Evolutionary conservation across 768 basidiomycete species (phyloP).

Genomic region (Leccinum fibrillosum): DNA sequence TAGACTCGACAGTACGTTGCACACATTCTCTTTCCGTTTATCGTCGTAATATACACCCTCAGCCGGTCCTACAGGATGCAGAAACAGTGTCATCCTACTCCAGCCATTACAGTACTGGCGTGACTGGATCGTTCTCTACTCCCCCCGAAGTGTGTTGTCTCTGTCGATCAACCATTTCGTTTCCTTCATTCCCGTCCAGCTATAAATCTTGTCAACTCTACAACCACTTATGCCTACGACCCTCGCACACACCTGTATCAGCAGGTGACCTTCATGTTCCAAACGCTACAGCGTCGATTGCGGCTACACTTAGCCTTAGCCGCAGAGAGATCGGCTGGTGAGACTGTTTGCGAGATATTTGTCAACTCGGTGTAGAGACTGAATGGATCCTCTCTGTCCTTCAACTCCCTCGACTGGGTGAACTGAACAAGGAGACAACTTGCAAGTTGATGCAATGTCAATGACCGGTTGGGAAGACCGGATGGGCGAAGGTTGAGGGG

Average conservation of each 20-base stretch:
- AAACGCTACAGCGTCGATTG: constrained; percentile 59
- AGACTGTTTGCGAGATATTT: too few relatives aligned
- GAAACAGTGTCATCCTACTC: constrained; percentile 76
- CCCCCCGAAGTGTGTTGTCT: constrained; percentile 62
- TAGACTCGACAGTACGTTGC: constrained; percentile 58
- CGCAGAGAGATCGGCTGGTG: too few relatives aligned
- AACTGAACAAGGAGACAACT: too few relatives aligned
- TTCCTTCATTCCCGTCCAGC: constrained; percentile 30
- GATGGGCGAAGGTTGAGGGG: too few relatives aligned
- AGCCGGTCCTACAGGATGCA: constrained; percentile 75
- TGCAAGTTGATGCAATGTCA: too few relatives aligned
- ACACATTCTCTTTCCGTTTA: neutral
- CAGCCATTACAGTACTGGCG: constrained; percentile 74
- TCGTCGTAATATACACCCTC: constrained; percentile 2
- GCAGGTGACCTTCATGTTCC: constrained; percentile 63
- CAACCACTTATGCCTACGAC: constrained; percentile 70
- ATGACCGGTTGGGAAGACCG: too few relatives aligned
- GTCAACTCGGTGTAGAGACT: too few relatives aligned
- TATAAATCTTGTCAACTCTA: constrained; percentile 66
- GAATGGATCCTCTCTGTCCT: too few relatives aligned
- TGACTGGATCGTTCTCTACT: constrained; percentile 81
- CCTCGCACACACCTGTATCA: constrained; percentile 72
- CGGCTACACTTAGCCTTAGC: too few relatives aligned
- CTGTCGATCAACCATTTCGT: neutral
- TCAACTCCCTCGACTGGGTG: too few relatives aligned